Evolutionary conservation across 257 asterid species (phyloP), one percentile per base, ranked within the genome.

Genomic region (Nicotiana tomentosiformis): DNA sequence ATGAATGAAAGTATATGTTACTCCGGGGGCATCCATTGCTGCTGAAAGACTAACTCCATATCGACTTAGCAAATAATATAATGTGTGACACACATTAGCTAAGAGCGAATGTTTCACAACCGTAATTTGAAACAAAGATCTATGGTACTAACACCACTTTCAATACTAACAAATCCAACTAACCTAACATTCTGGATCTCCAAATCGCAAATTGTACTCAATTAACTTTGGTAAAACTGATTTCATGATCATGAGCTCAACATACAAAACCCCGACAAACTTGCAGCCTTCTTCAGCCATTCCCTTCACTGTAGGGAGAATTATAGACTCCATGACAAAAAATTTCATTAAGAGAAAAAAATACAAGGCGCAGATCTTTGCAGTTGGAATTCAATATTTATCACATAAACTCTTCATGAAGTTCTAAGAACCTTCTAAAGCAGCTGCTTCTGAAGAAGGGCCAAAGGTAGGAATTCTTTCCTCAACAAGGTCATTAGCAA

Each of bases 101-200:
- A 29, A 29, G 30, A 29, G 30, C 1, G 30, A 29, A 29, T 29
- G 30, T 29, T 29, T 29, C 30, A 29, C 30, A 29, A 29, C 30
- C 15, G 12, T 49, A 12, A 64, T 11, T 64, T 64, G 37, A 64
- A 64, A 64, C 37, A 23, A 64, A 12, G 37, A 64, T 64, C 37
- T 1, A 11, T 4, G 68, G 18, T 26, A 64, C 18, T 26, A 26
- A 65, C 12, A 51, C 80, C 51, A 56, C 8, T 4, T 55, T 12
- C 55, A 80, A 11, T 20, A 67, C 10, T 7, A n/a, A 12, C 33
- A 3, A 37, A 79, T 82, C 23, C 76, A 74, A 83, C 93, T 80
- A 70, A 95, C 99, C 99, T 95, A 98, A 87, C 99, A 95, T 86
- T 95, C 99, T 4, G 99, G 91, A 89, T 95, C 97, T 86, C 98